These are phyloP conservation scores for Trichosphaerium sp. DNA, from an alignment of 78 protist genomes.

Conservation along the genomic window DNA sequence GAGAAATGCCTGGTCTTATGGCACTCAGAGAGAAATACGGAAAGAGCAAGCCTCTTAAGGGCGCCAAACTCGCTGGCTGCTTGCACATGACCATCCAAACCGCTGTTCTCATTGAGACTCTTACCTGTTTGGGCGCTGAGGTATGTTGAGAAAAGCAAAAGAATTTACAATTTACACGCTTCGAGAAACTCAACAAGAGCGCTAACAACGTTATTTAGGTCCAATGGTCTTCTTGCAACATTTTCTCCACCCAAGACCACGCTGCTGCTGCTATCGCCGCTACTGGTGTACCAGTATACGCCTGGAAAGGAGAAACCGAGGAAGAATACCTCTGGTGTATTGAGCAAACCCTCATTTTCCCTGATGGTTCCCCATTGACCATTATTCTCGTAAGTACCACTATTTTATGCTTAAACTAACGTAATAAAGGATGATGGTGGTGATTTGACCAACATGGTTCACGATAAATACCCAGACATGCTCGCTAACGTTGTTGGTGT, in stretches of 20 bases:
- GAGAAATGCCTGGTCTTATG: slow-evolving; percentile 99
- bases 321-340: slow-evolving; percentile 97
- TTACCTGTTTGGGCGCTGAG: slow-evolving; percentile 92
- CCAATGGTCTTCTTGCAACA: slow-evolving; percentile 98
- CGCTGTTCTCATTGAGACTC: slow-evolving; percentile 96
- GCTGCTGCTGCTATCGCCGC: slow-evolving; percentile 98
- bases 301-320: slow-evolving; percentile 99
- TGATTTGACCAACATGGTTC: slow-evolving; percentile 94
- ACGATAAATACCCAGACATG: slow-evolving; percentile 69
- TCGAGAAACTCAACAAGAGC: no score
- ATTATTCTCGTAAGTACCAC: not conserved
- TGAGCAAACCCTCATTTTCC: slow-evolving; percentile 79
- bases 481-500: slow-evolving; percentile 82
- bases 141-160: no score
- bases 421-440: slow-evolving; percentile 99
- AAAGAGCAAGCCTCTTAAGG: slow-evolving; percentile 78
- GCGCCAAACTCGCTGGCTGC: slow-evolving; percentile 93
- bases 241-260: slow-evolving; percentile 99
- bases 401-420: slow-evolving; percentile 20
- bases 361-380: slow-evolving; percentile 43
- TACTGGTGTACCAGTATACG: slow-evolving; percentile 90
- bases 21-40: slow-evolving; percentile 81
- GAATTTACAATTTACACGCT: no score
- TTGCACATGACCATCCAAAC: slow-evolving; percentile 99
- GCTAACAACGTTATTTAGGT: no score